Conservation (phyloP, 306 rosid genomes). For the Fragaria nilgerrensis region DNA sequence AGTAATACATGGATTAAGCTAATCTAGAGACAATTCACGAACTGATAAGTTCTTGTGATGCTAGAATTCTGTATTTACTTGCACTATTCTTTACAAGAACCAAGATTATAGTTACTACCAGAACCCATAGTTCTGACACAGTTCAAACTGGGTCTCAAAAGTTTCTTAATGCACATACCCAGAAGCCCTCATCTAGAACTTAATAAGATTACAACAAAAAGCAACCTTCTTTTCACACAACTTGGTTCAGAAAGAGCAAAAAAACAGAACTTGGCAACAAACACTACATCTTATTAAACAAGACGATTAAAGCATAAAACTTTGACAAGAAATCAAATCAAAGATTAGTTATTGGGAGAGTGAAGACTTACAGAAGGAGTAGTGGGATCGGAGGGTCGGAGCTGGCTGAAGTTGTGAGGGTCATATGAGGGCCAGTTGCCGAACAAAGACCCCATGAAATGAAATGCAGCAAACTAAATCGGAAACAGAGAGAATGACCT, state of each 20-base stretch:
- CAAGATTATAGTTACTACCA: neutral
- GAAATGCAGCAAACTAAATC: slow-evolving; percentile 16
- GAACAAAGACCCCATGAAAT: slow-evolving; percentile 66
- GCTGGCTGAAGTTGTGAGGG: slow-evolving; percentile 95
- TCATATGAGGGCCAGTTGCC: slow-evolving; percentile 88
- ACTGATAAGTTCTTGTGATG: neutral
- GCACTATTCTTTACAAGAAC: slow-evolving; percentile 15
- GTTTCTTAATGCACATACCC: slow-evolving; percentile 1
- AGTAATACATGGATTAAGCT: neutral
- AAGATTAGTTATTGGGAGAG: slow-evolving; percentile 10
- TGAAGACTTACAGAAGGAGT: slow-evolving; percentile 69
- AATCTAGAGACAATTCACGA: neutral
- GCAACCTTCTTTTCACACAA: neutral
- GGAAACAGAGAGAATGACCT: neutral
- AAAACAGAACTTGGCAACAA: slow-evolving; percentile 16
- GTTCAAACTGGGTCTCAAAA: neutral
- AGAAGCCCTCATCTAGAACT: slow-evolving; percentile 7
- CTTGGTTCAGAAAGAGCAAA: slow-evolving; percentile 14
- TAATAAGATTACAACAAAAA: neutral
- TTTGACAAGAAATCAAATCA: slow-evolving; percentile 5
- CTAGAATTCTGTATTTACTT: slow-evolving; percentile 8
- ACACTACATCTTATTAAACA: neutral
- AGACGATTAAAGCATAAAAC: neutral
- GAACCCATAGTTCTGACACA: neutral
- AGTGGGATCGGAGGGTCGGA: slow-evolving; percentile 86